Evolutionary conservation across 345 rosid genomes (phyloP).

Genomic region (Euphorbia lathyris): DNA sequence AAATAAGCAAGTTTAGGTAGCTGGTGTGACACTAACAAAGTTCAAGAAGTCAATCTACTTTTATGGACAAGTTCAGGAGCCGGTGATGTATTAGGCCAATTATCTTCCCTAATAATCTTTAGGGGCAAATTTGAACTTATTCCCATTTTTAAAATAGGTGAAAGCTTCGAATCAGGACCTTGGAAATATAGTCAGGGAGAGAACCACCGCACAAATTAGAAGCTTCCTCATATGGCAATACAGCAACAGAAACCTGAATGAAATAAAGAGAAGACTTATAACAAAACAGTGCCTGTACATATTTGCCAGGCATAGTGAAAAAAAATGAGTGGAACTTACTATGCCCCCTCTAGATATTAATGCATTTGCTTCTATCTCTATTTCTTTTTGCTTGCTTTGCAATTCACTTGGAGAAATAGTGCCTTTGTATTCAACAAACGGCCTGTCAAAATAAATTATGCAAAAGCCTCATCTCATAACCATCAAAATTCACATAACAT

Average conservation of each 20-base stretch:
- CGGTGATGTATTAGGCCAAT: no score
- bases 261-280: slow-evolving; percentile 5
- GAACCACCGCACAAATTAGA: slow-evolving; percentile 62
- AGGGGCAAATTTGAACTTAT: no score
- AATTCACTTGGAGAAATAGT: slow-evolving; percentile 48
- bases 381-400: slow-evolving; percentile 51
- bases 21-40: no score
- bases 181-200: slow-evolving; percentile 76
- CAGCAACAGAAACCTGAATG: slow-evolving; percentile 50
- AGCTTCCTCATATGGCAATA: slow-evolving; percentile 69
- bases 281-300: neutral
- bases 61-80: no score
- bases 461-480: neutral
- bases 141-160: neutral
- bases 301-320: neutral
- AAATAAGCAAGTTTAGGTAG: no score
- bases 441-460: slow-evolving; percentile 38
- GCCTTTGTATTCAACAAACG: slow-evolving; percentile 83
- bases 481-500: neutral
- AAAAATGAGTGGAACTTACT: slow-evolving; percentile 28
- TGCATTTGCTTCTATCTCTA: slow-evolving; percentile 62
- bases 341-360: slow-evolving; percentile 66
- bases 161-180: slow-evolving; percentile 37
- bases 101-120: no score
- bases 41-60: no score